phyloP scores from a whole-genome alignment of 208 protist species.

The Wallacemonas sp. region DNA sequence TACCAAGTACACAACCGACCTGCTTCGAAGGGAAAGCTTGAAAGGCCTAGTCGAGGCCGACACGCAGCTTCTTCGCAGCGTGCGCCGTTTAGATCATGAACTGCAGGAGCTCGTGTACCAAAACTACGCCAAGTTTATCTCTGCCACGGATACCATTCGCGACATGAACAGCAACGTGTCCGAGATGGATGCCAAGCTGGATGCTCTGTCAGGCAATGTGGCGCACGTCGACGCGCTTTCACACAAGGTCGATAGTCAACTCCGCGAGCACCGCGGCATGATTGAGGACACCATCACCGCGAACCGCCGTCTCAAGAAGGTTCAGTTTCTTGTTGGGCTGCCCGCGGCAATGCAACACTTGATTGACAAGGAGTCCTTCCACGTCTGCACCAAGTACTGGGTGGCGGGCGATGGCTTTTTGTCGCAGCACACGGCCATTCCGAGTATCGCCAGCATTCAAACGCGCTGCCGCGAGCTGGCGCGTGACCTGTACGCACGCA shows the following conservation, averaged over 20 bases:
- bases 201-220: slow-evolving; percentile 75
- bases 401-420: slow-evolving; percentile 77
- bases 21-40: slow-evolving; percentile 70
- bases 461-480: slow-evolving; percentile 52
- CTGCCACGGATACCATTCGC: slow-evolving; percentile 96
- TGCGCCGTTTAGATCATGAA: slow-evolving; percentile 90
- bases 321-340: slow-evolving; percentile 80
- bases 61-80: slow-evolving; percentile 71
- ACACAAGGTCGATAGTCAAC: background rate
- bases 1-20: slow-evolving; percentile 71
- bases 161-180: slow-evolving; percentile 90
- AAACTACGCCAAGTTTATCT: slow-evolving; percentile 99
- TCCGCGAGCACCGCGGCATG: slow-evolving; percentile 21
- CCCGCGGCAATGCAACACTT: slow-evolving; percentile 64
- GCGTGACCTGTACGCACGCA: slow-evolving; percentile 55
- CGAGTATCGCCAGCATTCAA: slow-evolving; percentile 64
- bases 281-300: slow-evolving; percentile 75
- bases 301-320: slow-evolving; percentile 78
- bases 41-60: slow-evolving; percentile 81
- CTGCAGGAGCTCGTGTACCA: slow-evolving; percentile 99
- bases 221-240: slow-evolving; percentile 70
- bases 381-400: slow-evolving; percentile 74
- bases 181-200: slow-evolving; percentile 87
- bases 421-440: slow-evolving; percentile 51
- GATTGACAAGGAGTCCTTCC: slow-evolving; percentile 57